These are phyloP conservation scores for Ganoderma lingzhi DNA, from an alignment of 1,284 basidiomycete genomes.

Conservation along the genomic window DNA sequence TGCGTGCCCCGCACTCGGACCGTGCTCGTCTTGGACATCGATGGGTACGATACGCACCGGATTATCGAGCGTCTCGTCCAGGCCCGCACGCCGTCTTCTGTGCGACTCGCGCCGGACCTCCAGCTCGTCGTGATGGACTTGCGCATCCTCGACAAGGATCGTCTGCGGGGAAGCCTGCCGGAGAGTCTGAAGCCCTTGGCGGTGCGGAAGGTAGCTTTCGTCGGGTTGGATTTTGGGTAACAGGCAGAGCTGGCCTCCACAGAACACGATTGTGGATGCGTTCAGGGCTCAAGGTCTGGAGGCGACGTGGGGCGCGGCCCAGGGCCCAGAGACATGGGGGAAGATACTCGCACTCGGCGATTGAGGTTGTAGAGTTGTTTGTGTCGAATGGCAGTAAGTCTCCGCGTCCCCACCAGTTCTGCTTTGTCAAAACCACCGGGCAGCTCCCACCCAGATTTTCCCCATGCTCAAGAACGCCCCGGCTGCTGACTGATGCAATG, in stretches of 20 bases:
- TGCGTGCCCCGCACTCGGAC: not conserved
- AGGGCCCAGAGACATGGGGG: not conserved
- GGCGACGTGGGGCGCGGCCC: not conserved
- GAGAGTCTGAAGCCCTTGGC: not conserved
- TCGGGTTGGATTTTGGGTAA: not conserved
- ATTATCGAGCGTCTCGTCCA: not conserved
- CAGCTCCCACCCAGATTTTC: not conserved
- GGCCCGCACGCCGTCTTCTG: not conserved
- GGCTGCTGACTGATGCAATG: conserved; percentile 3
- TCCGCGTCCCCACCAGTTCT: not conserved
- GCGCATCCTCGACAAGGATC: not conserved
- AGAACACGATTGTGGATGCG: not conserved
- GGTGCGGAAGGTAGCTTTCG: not conserved
- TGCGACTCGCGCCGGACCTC: not conserved
- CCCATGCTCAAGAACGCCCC: not conserved
- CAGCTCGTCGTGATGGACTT: not conserved
- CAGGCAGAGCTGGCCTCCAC: not conserved
- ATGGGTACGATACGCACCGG: too few species aligned
- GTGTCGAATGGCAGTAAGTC: not conserved
- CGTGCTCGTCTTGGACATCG: too few species aligned
- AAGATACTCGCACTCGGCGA: not conserved
- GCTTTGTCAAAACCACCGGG: not conserved
- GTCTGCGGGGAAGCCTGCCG: not conserved
- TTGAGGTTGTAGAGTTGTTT: not conserved
- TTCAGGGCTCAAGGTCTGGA: not conserved